Evolutionary conservation across 495 filamentous ascomycete species (phyloP).

Genomic region (Podospora pseudopauciseta): DNA sequence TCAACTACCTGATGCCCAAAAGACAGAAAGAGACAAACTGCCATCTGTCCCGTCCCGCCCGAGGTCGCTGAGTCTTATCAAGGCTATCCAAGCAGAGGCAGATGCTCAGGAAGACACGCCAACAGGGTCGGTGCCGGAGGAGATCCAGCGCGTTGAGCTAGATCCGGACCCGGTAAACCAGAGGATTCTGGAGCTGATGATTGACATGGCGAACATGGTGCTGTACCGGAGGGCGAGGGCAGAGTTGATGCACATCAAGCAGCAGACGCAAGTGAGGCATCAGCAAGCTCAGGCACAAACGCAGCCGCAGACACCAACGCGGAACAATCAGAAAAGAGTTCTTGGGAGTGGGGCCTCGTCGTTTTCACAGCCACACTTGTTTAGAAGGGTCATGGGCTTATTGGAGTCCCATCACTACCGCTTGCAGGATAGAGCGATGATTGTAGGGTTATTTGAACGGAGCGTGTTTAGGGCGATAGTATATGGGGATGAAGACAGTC

Average conservation of each 20-base stretch:
- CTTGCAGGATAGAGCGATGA: conserved; percentile 75
- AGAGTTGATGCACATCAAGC: conserved; percentile 61
- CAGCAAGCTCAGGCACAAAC: not conserved
- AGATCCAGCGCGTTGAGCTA: conserved; percentile 37
- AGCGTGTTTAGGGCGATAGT: conserved; percentile 79
- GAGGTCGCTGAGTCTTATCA: conserved; percentile 32
- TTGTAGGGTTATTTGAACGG: conserved; percentile 92
- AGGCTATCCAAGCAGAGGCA: conserved; percentile 34
- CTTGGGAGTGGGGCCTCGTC: conserved; percentile 42
- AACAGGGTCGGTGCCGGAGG: not conserved
- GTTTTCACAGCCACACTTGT: conserved; percentile 73
- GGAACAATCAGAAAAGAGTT: conserved; percentile 32
- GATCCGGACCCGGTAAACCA: conserved; percentile 67
- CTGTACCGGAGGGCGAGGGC: conserved; percentile 70
- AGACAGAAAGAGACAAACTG: conserved; percentile 38
- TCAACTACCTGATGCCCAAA: conserved; percentile 38
- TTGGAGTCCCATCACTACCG: conserved; percentile 91
- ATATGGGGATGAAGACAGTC: conserved; percentile 31
- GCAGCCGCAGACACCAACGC: not conserved
- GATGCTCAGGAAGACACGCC: conserved; percentile 22
- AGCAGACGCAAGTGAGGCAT: conserved; percentile 1
- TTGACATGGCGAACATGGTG: conserved; percentile 87
- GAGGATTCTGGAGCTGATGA: conserved; percentile 71
- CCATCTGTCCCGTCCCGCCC: conserved; percentile 34
- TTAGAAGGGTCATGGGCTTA: conserved; percentile 75